Evolutionary conservation across 495 filamentous ascomycete genomes (phyloP).

Genomic region (Xylaria cubensis): DNA sequence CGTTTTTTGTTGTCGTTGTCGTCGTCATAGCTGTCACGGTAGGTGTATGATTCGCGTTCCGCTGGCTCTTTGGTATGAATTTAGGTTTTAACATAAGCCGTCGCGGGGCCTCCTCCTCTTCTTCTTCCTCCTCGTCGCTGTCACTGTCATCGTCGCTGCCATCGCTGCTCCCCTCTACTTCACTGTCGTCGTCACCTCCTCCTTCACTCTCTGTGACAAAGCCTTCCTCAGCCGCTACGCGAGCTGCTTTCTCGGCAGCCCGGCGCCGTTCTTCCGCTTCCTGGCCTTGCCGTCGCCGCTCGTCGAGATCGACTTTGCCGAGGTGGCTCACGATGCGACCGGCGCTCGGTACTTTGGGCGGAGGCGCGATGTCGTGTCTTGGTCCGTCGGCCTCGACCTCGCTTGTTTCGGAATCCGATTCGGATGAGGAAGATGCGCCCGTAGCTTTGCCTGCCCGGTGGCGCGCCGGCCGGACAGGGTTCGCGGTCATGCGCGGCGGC

Average conservation of each 20-base stretch:
- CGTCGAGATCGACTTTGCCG: slow-evolving; percentile 71
- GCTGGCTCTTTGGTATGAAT: slow-evolving; percentile 85
- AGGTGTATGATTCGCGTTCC: slow-evolving; percentile 46
- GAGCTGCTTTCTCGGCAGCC: slow-evolving; percentile 52
- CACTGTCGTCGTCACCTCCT: slow-evolving; percentile 41
- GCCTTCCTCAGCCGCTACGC: slow-evolving; percentile 69
- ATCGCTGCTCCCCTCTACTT: slow-evolving; percentile 31
- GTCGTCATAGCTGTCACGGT: slow-evolving; percentile 27
- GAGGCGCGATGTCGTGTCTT: slow-evolving; percentile 53
- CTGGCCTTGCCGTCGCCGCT: slow-evolving; percentile 45
- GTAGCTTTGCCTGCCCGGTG: slow-evolving; percentile 86
- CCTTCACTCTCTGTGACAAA: slow-evolving; percentile 69
- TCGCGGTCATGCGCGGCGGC: slow-evolving; percentile 93
- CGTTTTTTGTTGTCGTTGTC: slow-evolving; percentile 11
- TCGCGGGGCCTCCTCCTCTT: slow-evolving; percentile 81
- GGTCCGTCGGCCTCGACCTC: slow-evolving; percentile 52
- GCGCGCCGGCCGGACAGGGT: slow-evolving; percentile 80
- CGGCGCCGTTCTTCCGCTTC: slow-evolving; percentile 50
- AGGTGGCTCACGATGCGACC: slow-evolving; percentile 64
- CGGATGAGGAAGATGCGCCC: slow-evolving; percentile 69
- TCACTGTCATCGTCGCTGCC: slow-evolving; percentile 47
- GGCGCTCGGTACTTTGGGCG: slow-evolving; percentile 65
- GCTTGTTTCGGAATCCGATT: slow-evolving; percentile 64
- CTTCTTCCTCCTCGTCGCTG: slow-evolving; percentile 58
- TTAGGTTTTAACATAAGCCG: slow-evolving; percentile 83